Conservation (phyloP, 139 green algal species). For the Spirogloea muscicola region DNA sequence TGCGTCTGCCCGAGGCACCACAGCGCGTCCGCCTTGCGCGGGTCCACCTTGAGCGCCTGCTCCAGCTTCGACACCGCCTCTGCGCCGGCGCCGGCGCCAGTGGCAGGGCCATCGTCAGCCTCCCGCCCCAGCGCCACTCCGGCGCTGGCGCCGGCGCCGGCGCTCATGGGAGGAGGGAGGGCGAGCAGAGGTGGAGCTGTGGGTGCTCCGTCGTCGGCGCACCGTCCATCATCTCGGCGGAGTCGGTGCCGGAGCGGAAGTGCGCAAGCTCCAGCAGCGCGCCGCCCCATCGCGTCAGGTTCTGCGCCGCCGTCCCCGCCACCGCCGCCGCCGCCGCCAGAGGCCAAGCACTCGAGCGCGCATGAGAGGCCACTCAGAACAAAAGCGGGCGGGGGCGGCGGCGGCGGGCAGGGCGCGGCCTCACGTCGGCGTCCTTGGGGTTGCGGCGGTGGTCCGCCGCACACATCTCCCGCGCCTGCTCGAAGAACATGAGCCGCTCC, state of each 20-base stretch:
- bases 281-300: conserved; percentile 84
- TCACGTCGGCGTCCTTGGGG: conserved; percentile 71
- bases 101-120: too few relatives aligned
- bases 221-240: conserved; percentile 77
- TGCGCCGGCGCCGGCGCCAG: not conserved
- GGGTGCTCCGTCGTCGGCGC: too few relatives aligned
- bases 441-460: conserved; percentile 75
- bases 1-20: conserved; percentile 97
- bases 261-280: conserved; percentile 95
- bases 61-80: conserved; percentile 81
- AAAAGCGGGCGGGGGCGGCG: too few relatives aligned
- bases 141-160: too few relatives aligned
- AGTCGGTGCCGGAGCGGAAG: conserved; percentile 80
- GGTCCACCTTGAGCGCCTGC: conserved; percentile 71
- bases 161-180: not conserved
- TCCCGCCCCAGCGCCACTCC: too few relatives aligned
- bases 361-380: too few relatives aligned
- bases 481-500: conserved; percentile 78
- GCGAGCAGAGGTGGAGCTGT: too few relatives aligned
- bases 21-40: conserved; percentile 72
- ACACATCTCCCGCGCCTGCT: conserved; percentile 71
- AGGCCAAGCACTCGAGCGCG: too few relatives aligned
- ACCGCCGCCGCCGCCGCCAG: not conserved
- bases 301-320: conserved; percentile 3
- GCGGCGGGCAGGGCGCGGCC: too few relatives aligned